Percentiles rank a stretch among this genome's conserved stretches.
Conservation (phyloP, 1,139 yeast species). For the Zygosaccharomyces sapae region DNA sequence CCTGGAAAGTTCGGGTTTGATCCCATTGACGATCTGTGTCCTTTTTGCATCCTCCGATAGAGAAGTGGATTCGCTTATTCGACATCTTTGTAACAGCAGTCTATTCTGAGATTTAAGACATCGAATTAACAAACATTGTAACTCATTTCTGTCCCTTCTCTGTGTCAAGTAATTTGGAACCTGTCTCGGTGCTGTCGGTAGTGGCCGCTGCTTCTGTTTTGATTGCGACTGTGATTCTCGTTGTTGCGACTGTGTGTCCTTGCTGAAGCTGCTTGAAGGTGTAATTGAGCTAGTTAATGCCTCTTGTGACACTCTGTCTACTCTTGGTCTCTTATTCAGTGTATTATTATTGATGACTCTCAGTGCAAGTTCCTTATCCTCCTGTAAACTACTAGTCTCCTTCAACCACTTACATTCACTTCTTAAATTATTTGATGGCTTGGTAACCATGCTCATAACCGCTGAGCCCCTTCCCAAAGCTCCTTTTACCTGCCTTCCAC, state of each 20-base stretch:
- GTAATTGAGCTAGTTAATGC: not conserved
- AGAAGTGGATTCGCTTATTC: slow-evolving; percentile 33
- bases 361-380: slow-evolving; percentile 22
- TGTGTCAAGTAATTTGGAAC: not conserved
- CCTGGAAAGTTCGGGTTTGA: slow-evolving; percentile 23
- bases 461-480: not conserved
- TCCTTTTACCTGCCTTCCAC: not conserved
- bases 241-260: not conserved
- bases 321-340: slow-evolving; percentile 12
- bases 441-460: slow-evolving; percentile 22
- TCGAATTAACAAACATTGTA: slow-evolving; percentile 22
- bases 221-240: slow-evolving; percentile 1
- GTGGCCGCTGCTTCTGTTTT: not conserved
- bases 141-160: not conserved
- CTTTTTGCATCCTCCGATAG: slow-evolving; percentile 34
- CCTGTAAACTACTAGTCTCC: slow-evolving; percentile 21
- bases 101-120: slow-evolving; percentile 21
- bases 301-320: not conserved
- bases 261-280: not conserved
- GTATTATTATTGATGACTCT: slow-evolving; percentile 18
- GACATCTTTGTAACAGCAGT: slow-evolving; percentile 27
- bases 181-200: not conserved
- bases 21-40: slow-evolving; percentile 17
- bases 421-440: slow-evolving; percentile 33
- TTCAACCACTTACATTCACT: slow-evolving; percentile 34